A percentile compares a stretch with the other conserved stretches of the same genome.
phyloP scores from a whole-genome alignment of 2,329 filamentous ascomycete genomes.

The Domatiomyces catenatus region DNA sequence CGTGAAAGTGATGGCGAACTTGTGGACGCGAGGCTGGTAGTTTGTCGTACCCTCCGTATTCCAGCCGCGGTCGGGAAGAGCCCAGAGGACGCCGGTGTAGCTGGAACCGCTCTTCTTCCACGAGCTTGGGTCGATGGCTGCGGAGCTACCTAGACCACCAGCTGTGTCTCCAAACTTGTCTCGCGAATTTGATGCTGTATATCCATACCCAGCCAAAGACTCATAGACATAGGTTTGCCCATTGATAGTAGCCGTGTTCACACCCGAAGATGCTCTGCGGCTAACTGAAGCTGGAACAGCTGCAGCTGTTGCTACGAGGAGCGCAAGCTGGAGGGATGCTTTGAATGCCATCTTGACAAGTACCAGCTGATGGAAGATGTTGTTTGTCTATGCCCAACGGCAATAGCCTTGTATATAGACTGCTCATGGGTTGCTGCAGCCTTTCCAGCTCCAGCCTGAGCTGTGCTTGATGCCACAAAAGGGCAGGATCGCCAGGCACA shows the following conservation, averaged over 20 bases:
- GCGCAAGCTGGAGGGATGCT: slow-evolving; percentile 4
- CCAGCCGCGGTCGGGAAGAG: slow-evolving; percentile 54
- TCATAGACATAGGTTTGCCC: slow-evolving; percentile 50
- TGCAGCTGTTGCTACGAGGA: slow-evolving; percentile 6
- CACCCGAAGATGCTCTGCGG: slow-evolving; percentile 6
- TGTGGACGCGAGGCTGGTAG: slow-evolving; percentile 53
- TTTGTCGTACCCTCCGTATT: slow-evolving; percentile 58
- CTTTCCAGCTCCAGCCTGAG: neutral
- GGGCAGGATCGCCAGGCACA: neutral
- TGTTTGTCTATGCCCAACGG: neutral
- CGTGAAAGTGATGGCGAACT: slow-evolving; percentile 45
- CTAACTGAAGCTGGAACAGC: slow-evolving; percentile 1
- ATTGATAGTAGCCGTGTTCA: slow-evolving; percentile 41
- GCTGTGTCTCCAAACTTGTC: slow-evolving; percentile 58
- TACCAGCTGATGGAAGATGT: neutral
- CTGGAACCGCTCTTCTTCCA: slow-evolving; percentile 38
- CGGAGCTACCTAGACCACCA: slow-evolving; percentile 49
- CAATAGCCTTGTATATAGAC: neutral
- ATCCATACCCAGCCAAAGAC: slow-evolving; percentile 51
- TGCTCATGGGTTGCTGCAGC: neutral
- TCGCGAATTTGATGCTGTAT: slow-evolving; percentile 39
- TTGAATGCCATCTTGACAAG: slow-evolving; percentile 5
- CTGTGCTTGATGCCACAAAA: neutral
- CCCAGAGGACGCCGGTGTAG: slow-evolving; percentile 49
- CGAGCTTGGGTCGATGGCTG: slow-evolving; percentile 44